Evolutionary conservation across 1,284 basidiomycete species (phyloP), one percentile per base, ranked within the genome.

Genomic region (Moesziomyces parantarcticus): DNA sequence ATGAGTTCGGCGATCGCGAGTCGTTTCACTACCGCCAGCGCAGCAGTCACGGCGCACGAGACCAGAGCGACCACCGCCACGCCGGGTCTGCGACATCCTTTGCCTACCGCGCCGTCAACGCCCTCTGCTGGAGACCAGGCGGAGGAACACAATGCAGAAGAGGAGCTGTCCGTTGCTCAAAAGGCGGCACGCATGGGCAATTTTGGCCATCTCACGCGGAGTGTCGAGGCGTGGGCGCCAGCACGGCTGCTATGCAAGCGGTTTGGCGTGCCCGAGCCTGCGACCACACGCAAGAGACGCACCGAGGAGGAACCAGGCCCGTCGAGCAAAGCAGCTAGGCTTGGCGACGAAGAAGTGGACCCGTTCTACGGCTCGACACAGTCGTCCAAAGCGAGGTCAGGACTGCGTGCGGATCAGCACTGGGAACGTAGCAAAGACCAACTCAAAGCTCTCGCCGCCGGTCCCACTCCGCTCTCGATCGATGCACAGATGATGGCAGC

Each of bases 1-100:
- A 90, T 96, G 81, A 90, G 90, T 0, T 92, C 90, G 18, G 92
- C 93, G 22, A 97, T 99, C 92, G 93, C 94, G 0, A 91, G 89
- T 20, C 88, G 96, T 7, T 99, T 99, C 84, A 93, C 92, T 3
- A 72, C 64, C 14, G 79, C 78, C 2, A 91, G 89, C 57, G 92
- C 91, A 0, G 42, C 43, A 3, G 50, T 48, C 25, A 56, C 60
- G 49, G 67, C 56, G 20, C 63, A 64, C 87, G 88, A 6, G 86
- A 47, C 48, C n/a, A 45, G 29, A 20, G 58, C 49, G 11, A 89
- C 60, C 78, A 91, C 20, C 44, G 66, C 53, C 50, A 26, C 42
- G 88, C 92, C 71, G 77, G 86, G 54, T 88, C 62, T 60, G 84
- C 90, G 39, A 87, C 91, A 29, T 88, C 89, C 64, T 8, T 22